These are phyloP conservation scores for Xanthoconium purpureum DNA, from an alignment of 768 basidiomycete genomes.

Conservation along the genomic window DNA sequence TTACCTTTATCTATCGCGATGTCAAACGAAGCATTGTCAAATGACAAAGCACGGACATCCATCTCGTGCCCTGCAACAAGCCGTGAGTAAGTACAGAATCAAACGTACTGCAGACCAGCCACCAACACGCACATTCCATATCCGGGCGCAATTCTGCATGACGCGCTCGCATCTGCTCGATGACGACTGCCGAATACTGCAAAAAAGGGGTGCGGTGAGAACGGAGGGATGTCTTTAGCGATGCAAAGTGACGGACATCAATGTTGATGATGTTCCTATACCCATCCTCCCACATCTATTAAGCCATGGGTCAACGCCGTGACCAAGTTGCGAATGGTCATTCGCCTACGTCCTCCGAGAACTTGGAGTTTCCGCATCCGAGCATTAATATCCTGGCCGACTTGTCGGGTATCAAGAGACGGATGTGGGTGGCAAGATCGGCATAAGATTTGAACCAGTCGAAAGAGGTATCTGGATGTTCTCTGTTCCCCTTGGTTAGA, in stretches of 20 bases:
- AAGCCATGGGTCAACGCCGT: slow-evolving; percentile 4
- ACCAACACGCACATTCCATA: slow-evolving; percentile 60
- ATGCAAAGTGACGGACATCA: slow-evolving; percentile 49
- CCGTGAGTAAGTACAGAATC: not conserved
- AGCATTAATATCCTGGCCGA: slow-evolving; percentile 68
- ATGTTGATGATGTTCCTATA: slow-evolving; percentile 77
- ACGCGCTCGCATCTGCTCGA: slow-evolving; percentile 66
- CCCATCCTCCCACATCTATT: slow-evolving; percentile 83
- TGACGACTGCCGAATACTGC: slow-evolving; percentile 73
- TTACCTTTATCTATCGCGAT: slow-evolving; percentile 81
- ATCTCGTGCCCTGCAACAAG: slow-evolving; percentile 67
- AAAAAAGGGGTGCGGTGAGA: not conserved
- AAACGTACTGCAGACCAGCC: not conserved
- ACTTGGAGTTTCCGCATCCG: slow-evolving; percentile 79
- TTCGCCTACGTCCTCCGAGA: slow-evolving; percentile 65
- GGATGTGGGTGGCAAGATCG: slow-evolving; percentile 63
- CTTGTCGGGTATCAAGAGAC: slow-evolving; percentile 61
- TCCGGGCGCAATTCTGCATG: slow-evolving; percentile 51
- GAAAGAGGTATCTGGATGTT: slow-evolving; percentile 56
- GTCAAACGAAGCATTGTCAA: slow-evolving; percentile 61
- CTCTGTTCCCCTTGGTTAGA: slow-evolving; percentile 38
- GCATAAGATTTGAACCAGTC: slow-evolving; percentile 88
- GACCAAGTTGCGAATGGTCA: not conserved
- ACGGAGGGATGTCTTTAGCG: not conserved
- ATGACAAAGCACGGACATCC: slow-evolving; percentile 70